These are phyloP conservation scores for Pterula multifida DNA, from an alignment of 1,284 basidiomycete genomes.

Conservation along the genomic window DNA sequence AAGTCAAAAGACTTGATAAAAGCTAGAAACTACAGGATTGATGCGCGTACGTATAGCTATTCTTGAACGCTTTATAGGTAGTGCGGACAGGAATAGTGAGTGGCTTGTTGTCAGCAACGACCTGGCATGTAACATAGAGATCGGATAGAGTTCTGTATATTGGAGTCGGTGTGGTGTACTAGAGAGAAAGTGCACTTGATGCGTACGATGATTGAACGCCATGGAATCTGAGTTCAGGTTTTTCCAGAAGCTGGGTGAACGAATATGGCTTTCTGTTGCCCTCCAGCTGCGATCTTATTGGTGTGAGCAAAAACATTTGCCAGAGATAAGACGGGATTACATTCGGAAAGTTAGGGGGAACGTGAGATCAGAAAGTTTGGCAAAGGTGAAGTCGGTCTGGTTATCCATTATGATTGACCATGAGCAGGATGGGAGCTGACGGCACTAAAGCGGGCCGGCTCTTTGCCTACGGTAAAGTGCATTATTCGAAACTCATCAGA, in stretches of 20 bases:
- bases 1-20: constrained; percentile 7
- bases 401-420: neutral
- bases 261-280: constrained; percentile 59
- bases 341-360: constrained; percentile 81
- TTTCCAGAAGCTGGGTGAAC: constrained; percentile 66
- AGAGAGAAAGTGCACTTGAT: constrained; percentile 14
- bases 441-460: too few species aligned
- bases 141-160: constrained; percentile 65
- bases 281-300: constrained; percentile 69
- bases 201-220: constrained; percentile 70
- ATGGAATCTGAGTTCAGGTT: constrained; percentile 68
- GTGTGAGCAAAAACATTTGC: constrained; percentile 8
- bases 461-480: too few species aligned
- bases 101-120: constrained; percentile 88
- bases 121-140: constrained; percentile 84
- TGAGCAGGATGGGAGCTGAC: neutral
- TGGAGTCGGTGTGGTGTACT: constrained; percentile 10
- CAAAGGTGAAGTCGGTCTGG: constrained; percentile 71
- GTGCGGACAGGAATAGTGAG: constrained; percentile 86
- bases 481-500: too few species aligned
- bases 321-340: too few species aligned
- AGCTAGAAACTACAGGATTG: neutral
- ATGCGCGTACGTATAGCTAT: constrained; percentile 55
- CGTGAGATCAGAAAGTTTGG: constrained; percentile 77
- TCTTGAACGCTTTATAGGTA: constrained; percentile 85